phyloP scores from a whole-genome alignment of 352 stramenopile genomes.

The Pythium rishiriense region DNA sequence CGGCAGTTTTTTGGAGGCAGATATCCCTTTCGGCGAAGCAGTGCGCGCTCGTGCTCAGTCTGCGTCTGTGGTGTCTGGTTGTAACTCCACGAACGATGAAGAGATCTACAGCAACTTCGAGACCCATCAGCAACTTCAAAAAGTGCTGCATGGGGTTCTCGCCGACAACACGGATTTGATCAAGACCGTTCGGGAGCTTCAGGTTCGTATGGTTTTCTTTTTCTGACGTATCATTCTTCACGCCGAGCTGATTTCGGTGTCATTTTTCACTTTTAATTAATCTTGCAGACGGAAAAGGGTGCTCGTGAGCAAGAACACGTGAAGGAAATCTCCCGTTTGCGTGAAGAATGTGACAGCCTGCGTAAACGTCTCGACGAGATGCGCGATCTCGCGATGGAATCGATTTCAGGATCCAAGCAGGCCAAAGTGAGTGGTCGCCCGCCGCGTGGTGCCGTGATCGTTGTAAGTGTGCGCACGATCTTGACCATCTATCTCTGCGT shows the following conservation, averaged over 20 bases:
- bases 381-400: slow-evolving; percentile 22
- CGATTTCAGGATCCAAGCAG: slow-evolving; percentile 19
- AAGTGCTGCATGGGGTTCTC: slow-evolving; percentile 48
- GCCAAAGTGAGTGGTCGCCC: slow-evolving; percentile 30
- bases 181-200: slow-evolving; percentile 58
- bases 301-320: slow-evolving; percentile 26
- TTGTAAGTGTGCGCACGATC: slow-evolving; percentile 26
- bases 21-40: slow-evolving; percentile 10
- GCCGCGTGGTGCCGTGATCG: slow-evolving; percentile 13
- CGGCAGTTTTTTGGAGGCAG: slow-evolving; percentile 12
- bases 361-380: slow-evolving; percentile 31
- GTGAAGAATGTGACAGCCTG: slow-evolving; percentile 42
- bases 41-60: slow-evolving; percentile 17
- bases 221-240: neutral
- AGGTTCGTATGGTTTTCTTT: slow-evolving; percentile 52
- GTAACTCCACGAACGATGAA: slow-evolving; percentile 13
- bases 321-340: slow-evolving; percentile 44
- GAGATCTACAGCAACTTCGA: slow-evolving; percentile 18
- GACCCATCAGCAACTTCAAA: slow-evolving; percentile 39
- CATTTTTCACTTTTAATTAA: slow-evolving; percentile 20
- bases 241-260: neutral
- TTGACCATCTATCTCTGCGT: slow-evolving; percentile 33
- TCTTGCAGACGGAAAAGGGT: slow-evolving; percentile 26
- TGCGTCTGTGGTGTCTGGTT: slow-evolving; percentile 8
- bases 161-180: slow-evolving; percentile 63